Evolutionary conservation across 2,329 filamentous ascomycete genomes (phyloP), one percentile per base, ranked within the genome.

Genomic region (Aurifilum marmelostoma): DNA sequence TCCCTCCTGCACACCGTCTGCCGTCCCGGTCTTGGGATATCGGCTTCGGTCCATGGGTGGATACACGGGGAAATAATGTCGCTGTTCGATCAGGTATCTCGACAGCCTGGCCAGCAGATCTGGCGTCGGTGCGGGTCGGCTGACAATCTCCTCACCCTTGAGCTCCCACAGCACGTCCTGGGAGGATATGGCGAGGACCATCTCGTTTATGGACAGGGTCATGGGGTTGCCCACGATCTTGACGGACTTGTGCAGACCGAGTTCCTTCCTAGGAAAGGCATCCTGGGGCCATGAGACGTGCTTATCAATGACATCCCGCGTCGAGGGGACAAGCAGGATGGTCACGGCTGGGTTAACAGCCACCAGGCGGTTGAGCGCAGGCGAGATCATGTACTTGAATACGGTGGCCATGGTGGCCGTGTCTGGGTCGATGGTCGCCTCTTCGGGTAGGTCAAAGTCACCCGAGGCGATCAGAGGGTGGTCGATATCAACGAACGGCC

Each of bases 401-500:
- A 97, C 87, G 34, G 94, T 93, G 21, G 87, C 84, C 80, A 98
- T 87, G 29, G 92, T 97, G 1, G 90, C 91, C 18, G 89, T 89
- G 77, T 97, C 93, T 0, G 91, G 88, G 69, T 97, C 87, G 75
- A 91, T 77, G 76, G 83, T 83, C 68, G 87, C 87, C 64, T 90
- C 87, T 32, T 90, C 87, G 52, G 91, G 90, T 69, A 94, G 84
- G 75, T 95, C 88, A 76, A 95, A 91, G 80, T 95, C 91, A 72
- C 93, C 91, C 21, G 88, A 86, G 32, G 93, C 92, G 66, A 99
- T 87, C 34, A 97, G 84, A 0, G 96, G 95, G 77, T 99, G 96
- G 74, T 97, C 94, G 47, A 91, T 85, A 77, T 98, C 96, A 73
- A 99, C 85, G 77, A 99, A 97, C 0, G 96, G 96, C 0, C 96